Conservation (phyloP, 768 basidiomycete species). For the Zangia roseola region DNA sequence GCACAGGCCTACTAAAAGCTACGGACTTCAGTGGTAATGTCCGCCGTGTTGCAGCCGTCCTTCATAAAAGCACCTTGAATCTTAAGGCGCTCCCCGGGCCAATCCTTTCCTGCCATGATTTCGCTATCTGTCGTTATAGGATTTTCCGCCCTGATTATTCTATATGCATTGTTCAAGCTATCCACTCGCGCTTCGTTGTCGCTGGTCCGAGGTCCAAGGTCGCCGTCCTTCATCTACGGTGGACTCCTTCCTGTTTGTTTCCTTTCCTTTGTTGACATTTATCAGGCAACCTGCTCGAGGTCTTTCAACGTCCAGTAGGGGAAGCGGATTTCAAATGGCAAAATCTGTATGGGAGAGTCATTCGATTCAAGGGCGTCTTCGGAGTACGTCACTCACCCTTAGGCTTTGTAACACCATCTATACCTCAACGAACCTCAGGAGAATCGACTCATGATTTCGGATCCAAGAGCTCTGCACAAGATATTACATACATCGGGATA, state of each 20-base stretch:
- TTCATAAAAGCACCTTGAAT: too few species aligned
- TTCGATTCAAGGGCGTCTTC: conserved; percentile 23
- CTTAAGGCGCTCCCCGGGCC: too few species aligned
- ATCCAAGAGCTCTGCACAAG: conserved; percentile 43
- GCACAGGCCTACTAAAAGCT: too few species aligned
- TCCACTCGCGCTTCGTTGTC: neutral
- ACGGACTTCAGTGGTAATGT: too few species aligned
- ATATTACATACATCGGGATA: conserved; percentile 43
- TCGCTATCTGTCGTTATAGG: neutral
- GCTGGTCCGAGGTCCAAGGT: neutral
- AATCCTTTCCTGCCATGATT: too few species aligned
- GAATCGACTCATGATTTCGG: conserved; percentile 43
- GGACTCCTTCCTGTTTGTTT: neutral
- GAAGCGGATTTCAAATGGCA: conserved; percentile 32
- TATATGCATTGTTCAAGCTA: neutral
- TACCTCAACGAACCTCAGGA: conserved; percentile 30
- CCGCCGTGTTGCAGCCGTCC: too few species aligned
- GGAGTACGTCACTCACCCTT: conserved; percentile 13
- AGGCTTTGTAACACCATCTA: neutral
- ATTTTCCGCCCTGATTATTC: neutral
- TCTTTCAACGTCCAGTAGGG: conserved; percentile 24
- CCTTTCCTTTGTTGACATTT: conserved; percentile 9
- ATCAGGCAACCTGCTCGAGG: conserved; percentile 25
- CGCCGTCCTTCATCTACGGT: neutral
- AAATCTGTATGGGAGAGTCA: conserved; percentile 24